Conservation (phyloP, 1,284 basidiomycete genomes). For the Cryptococcus hybrid region DNA sequence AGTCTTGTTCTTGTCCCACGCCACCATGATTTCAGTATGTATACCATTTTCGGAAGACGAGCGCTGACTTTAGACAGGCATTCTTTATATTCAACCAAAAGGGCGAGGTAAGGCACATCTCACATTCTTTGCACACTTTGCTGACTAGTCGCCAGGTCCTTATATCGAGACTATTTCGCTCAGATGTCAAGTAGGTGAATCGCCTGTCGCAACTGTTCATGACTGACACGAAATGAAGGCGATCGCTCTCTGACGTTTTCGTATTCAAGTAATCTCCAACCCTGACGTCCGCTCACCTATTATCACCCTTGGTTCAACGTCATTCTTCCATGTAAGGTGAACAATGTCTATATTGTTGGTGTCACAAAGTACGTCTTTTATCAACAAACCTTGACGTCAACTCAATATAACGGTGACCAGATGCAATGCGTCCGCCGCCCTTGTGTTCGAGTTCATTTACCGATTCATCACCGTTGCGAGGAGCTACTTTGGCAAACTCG, state of each 20-base stretch:
- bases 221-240: slow-evolving; percentile 55
- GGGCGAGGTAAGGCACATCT: slow-evolving; percentile 68
- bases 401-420: slow-evolving; percentile 50
- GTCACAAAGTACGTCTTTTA: slow-evolving; percentile 76
- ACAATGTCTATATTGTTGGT: slow-evolving; percentile 91
- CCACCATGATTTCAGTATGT: slow-evolving; percentile 42
- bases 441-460: slow-evolving; percentile 98
- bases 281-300: slow-evolving; percentile 95
- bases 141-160: slow-evolving; percentile 62
- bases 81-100: slow-evolving; percentile 99
- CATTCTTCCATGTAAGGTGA: slow-evolving; percentile 96
- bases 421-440: slow-evolving; percentile 93
- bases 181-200: slow-evolving; percentile 81
- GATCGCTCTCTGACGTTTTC: slow-evolving; percentile 94
- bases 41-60: neutral
- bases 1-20: neutral
- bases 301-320: slow-evolving; percentile 94
- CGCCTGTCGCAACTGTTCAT: neutral
- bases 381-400: neutral
- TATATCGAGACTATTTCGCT: slow-evolving; percentile 86
- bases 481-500: slow-evolving; percentile 95
- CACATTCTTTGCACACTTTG: too few relatives aligned
- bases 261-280: slow-evolving; percentile 97
- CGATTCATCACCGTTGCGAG: slow-evolving; percentile 90
- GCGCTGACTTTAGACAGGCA: slow-evolving; percentile 58